Conservation (phyloP, 2,329 filamentous ascomycete species). For the Gremmenia infestans region DNA sequence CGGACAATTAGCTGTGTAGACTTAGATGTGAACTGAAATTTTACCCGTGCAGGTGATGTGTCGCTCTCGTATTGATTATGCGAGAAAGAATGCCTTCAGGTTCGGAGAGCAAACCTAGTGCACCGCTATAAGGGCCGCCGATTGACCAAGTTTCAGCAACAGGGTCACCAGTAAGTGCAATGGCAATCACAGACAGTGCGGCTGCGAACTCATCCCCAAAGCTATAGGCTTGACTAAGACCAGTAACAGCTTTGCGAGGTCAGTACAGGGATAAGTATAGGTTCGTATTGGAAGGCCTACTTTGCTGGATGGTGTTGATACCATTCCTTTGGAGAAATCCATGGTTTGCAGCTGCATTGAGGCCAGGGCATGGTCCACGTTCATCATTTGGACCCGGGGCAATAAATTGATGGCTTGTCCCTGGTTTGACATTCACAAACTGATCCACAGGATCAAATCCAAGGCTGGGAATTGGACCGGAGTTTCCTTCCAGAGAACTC, state of each 20-base stretch:
- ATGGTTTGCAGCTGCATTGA: conserved; percentile 38
- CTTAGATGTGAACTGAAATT: neutral
- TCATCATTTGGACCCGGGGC: conserved; percentile 9
- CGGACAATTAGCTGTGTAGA: neutral
- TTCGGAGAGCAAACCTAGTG: conserved; percentile 6
- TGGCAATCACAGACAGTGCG: conserved; percentile 7
- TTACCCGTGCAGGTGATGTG: conserved; percentile 9
- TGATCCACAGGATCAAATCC: conserved; percentile 10
- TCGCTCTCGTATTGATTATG: conserved; percentile 17
- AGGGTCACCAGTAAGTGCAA: conserved; percentile 10
- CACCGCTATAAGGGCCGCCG: conserved; percentile 10
- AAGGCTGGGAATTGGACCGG: conserved; percentile 8
- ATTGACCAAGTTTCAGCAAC: conserved; percentile 10
- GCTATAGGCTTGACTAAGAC: conserved; percentile 8
- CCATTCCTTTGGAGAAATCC: conserved; percentile 29
- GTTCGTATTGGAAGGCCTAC: neutral
- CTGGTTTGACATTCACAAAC: conserved; percentile 13
- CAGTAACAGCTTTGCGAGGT: conserved; percentile 3
- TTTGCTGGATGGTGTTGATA: conserved; percentile 8
- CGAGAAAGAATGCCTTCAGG: conserved; percentile 7
- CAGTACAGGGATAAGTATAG: neutral
- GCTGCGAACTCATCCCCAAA: conserved; percentile 8
- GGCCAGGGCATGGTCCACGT: conserved; percentile 20
- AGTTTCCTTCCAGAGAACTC: conserved; percentile 10
- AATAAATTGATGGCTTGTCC: conserved; percentile 11